Evolutionary conservation across 2,329 filamentous ascomycete genomes (phyloP), one percentile per base, ranked within the genome.

Genomic region (Aspergillus arachidicola): DNA sequence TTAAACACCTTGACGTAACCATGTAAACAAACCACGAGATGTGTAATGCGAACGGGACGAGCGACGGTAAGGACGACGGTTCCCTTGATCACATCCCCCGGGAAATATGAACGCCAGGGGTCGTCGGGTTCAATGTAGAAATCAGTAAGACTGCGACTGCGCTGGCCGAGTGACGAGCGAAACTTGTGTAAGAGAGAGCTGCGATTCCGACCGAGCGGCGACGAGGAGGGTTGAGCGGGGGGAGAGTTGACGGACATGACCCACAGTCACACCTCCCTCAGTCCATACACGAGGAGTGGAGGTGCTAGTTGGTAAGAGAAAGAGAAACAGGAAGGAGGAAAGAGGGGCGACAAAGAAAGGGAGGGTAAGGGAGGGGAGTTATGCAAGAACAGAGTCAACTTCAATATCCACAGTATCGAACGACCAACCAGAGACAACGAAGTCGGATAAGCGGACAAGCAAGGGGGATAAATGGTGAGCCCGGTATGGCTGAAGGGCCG

Each of bases 1-100:
- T 87, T 89, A 77, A 84, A 89, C 19, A 89, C 87, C 73, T 88
- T 87, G 57, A 86, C 87, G 73, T 85, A 87, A 26, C 87, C 87
- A 78, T 89, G 86, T 64, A 90, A 76, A 69, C 84, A 86, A 36
- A 89, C 80, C 14, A 87, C 85, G 30, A 90, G 78, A 76, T 90
- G 87, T 10, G 87, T 89, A 64, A 89, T 85, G 59, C 87, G 81
- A 65, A 87, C 78, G 32, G 87, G 85, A 69, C 87, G 87, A 54
- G 84, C 75, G 50, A 89, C 83, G 62, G 85, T 87, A 66, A 90
- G 77, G 58, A 86, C 78, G 28, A 89, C 85, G 21, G 83, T 84
- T 28, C 87, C 87, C 64, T 83, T 86, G 59, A 89, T 84, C n/a
- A 81, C 72, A 73, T 89, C 87, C 19, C 87, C 87, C 1, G 87